These are phyloP conservation scores for Cokeromyces recurvatus DNA, from an alignment of 371 early-diverging fungal genomes.

Conservation along the genomic window DNA sequence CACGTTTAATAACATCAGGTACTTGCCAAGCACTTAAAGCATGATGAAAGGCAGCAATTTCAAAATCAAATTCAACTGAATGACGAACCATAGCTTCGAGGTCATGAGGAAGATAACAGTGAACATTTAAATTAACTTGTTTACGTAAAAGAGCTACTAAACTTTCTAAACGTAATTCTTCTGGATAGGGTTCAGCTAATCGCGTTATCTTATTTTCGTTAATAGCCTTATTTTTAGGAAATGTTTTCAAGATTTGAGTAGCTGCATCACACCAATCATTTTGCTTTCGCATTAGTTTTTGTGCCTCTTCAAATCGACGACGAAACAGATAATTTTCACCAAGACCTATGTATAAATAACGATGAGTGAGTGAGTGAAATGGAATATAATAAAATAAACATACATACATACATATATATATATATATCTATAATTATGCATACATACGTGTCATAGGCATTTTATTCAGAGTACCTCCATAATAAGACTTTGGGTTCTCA, in stretches of 20 bases:
- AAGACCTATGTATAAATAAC: slow-evolving; percentile 40
- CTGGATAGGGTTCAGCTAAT: slow-evolving; percentile 47
- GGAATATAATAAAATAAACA: too few species aligned
- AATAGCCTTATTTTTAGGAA: slow-evolving; percentile 4
- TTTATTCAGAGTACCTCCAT: slow-evolving; percentile 24
- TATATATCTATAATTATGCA: too few species aligned
- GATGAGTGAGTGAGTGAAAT: too few species aligned
- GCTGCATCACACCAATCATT: slow-evolving; percentile 81
- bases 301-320: slow-evolving; percentile 59
- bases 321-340: slow-evolving; percentile 74
- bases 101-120: slow-evolving; percentile 54
- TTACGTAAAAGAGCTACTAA: slow-evolving; percentile 54
- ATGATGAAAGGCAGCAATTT: slow-evolving; percentile 66
- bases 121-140: slow-evolving; percentile 52
- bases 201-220: slow-evolving; percentile 20
- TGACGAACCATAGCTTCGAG: slow-evolving; percentile 60
- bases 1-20: slow-evolving; percentile 46
- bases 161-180: slow-evolving; percentile 41
- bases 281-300: slow-evolving; percentile 47
- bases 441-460: slow-evolving; percentile 44
- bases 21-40: slow-evolving; percentile 63
- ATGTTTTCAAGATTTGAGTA: slow-evolving; percentile 21
- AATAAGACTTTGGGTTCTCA: slow-evolving; percentile 70
- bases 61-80: slow-evolving; percentile 58
- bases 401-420: too few species aligned